Evolutionary conservation across 768 basidiomycete species (phyloP), one percentile per base, ranked within the genome.

Genomic region (Gloeophyllum trabeum): DNA sequence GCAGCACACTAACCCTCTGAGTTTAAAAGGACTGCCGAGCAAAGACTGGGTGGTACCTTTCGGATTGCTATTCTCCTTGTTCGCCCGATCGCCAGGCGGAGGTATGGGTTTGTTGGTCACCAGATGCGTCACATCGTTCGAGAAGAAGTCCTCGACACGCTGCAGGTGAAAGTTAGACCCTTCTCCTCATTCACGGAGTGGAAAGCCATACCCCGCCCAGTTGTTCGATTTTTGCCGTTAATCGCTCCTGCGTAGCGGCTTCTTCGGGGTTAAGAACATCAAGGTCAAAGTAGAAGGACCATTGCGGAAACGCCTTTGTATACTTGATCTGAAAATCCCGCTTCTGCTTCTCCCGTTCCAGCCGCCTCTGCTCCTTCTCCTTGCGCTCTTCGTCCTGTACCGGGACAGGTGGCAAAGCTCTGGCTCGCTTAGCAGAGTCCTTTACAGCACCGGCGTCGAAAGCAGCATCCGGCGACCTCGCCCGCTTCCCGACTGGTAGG

Each of bases 71-170:
- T 88, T 87, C 58, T 87, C 85, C 58, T 87, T 86, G 57, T 82
- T 75, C 4, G 54, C 45, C 45, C 60, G 61, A 16, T 65, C 61
- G 21, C 44, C 61, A 46, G 39, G 58, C 42, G 32, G 53, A 5
- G 67, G 61, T 40, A 61, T 47, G 24, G 64, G 56, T 42, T 69
- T 67, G 52, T 83, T 73, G 41, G 84, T 86, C 55, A 94, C 80
- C 48, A 97, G 70, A 63, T 98, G 94, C 0, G 91, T 92, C 20
- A 94, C 76, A 38, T 77, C 71, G 38, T 71, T 78, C 23, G 85
- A 88, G 60, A 97, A 93, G 69, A 96, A 96, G 46, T 79, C 74
- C 39, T 94, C 89, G 43, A 90, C 74, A 43, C 67, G 69, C 96
- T 98, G 53, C 25, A 45, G 16, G 40, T 35, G 39, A 32, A 13